Conservation (phyloP, 306 rosid genomes). For the Mimosa bimucronata region DNA sequence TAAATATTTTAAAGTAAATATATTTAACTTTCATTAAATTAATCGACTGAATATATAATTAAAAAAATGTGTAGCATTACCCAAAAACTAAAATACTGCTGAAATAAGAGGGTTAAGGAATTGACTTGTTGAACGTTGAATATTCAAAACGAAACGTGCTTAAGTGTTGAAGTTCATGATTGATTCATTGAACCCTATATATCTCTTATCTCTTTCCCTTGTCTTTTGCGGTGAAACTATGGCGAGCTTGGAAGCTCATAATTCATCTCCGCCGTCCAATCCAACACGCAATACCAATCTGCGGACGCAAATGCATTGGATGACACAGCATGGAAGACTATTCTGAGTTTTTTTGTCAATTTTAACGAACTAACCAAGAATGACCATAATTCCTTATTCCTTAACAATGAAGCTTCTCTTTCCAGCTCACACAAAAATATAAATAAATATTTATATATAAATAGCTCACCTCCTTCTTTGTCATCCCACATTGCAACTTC, state of each 20-base stretch:
- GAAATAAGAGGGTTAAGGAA: not conserved
- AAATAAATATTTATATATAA: slow-evolving; percentile 34
- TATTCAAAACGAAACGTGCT: not conserved
- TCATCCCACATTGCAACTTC: slow-evolving; percentile 28
- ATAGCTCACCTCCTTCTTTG: not conserved
- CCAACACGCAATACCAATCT: slow-evolving; percentile 20
- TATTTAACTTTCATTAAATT: too few species aligned
- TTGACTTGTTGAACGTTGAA: not conserved
- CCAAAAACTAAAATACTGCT: too few species aligned
- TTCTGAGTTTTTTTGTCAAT: not conserved
- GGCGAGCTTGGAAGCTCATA: not conserved
- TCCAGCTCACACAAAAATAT: not conserved
- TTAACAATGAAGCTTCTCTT: slow-evolving; percentile 40
- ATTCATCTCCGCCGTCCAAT: slow-evolving; percentile 43
- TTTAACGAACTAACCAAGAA: too few species aligned
- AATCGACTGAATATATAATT: too few species aligned
- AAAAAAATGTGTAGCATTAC: too few species aligned
- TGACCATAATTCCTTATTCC: slow-evolving; percentile 23
- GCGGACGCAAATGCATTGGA: slow-evolving; percentile 14
- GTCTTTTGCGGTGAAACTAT: not conserved
- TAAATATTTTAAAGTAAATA: too few species aligned
- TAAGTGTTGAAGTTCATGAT: not conserved
- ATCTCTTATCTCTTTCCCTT: not conserved
- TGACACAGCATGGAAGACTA: slow-evolving; percentile 28
- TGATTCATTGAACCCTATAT: slow-evolving; percentile 9